Evolutionary conservation across 2,329 filamentous ascomycete genomes (phyloP).

Genomic region (Paecilomyces dactylethromorphus): DNA sequence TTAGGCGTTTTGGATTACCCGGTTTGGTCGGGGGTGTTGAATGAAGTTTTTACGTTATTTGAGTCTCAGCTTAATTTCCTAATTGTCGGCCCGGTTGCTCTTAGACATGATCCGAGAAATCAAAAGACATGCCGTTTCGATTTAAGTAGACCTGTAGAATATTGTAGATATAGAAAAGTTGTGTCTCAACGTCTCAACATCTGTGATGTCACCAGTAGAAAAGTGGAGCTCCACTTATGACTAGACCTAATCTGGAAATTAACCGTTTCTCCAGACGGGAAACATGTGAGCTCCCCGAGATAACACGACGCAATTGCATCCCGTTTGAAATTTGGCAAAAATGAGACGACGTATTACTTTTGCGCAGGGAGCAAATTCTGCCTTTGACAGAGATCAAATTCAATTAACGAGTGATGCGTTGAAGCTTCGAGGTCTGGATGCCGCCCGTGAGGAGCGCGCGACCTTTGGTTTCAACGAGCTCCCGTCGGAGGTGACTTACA

Average conservation of each 20-base stretch:
- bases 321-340: slow-evolving; percentile 6
- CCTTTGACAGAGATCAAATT: slow-evolving; percentile 59
- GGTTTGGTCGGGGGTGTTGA: neutral
- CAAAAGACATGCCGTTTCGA: neutral
- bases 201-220: neutral
- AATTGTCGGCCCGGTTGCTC: neutral
- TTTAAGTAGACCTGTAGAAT: neutral
- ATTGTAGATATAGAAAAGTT: neutral
- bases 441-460: slow-evolving; percentile 70
- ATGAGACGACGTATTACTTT: slow-evolving; percentile 60
- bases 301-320: neutral
- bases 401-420: slow-evolving; percentile 49
- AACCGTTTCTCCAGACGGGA: neutral
- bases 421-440: slow-evolving; percentile 54
- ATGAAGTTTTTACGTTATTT: neutral
- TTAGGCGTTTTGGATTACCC: neutral
- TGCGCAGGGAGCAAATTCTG: slow-evolving; percentile 58
- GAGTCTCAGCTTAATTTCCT: neutral
- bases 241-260: neutral
- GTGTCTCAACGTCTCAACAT: no score
- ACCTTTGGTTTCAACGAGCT: slow-evolving; percentile 70
- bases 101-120: neutral
- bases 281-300: neutral
- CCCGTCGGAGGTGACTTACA: slow-evolving; percentile 51
- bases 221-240: neutral